These are phyloP conservation scores for Closterium sp. DNA, from an alignment of 139 green algal species.

Conservation along the genomic window DNA sequence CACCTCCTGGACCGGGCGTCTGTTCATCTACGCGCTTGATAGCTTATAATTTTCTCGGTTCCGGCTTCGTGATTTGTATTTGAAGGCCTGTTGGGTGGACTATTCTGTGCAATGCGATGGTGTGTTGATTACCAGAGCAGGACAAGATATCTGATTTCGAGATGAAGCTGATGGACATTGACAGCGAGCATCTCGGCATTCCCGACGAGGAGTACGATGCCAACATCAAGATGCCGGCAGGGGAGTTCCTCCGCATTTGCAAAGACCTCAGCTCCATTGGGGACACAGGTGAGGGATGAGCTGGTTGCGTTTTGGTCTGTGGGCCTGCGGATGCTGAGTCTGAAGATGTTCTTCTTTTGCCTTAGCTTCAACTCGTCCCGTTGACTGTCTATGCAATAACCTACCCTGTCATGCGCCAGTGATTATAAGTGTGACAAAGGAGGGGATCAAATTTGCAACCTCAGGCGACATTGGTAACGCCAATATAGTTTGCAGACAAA, in stretches of 20 bases:
- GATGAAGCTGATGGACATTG: slow-evolving; percentile 99
- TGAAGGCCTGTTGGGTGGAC: neutral
- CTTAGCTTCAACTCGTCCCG: neutral
- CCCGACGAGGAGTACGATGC: slow-evolving; percentile 80
- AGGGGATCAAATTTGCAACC: slow-evolving; percentile 96
- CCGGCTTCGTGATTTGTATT: neutral
- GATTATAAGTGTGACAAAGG: slow-evolving; percentile 89
- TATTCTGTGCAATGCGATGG: neutral
- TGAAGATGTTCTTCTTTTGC: neutral
- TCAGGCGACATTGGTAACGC: slow-evolving; percentile 92
- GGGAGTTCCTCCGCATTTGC: slow-evolving; percentile 91
- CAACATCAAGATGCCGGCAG: slow-evolving; percentile 81
- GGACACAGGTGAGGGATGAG: slow-evolving; percentile 69
- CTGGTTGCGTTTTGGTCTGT: neutral
- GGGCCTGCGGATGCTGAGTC: neutral
- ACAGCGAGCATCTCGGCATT: slow-evolving; percentile 96
- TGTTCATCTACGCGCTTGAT: no score
- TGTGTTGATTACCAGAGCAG: slow-evolving; percentile 52
- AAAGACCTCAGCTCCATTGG: slow-evolving; percentile 87
- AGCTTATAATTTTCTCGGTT: neutral
- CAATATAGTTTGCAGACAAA: slow-evolving; percentile 87
- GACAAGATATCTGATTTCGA: slow-evolving; percentile 96
- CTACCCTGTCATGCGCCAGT: slow-evolving; percentile 57
- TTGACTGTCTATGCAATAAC: no score
- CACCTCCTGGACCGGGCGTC: no score